Conservation (phyloP, 2,329 filamentous ascomycete species). For the Apiospora pterosperma region DNA sequence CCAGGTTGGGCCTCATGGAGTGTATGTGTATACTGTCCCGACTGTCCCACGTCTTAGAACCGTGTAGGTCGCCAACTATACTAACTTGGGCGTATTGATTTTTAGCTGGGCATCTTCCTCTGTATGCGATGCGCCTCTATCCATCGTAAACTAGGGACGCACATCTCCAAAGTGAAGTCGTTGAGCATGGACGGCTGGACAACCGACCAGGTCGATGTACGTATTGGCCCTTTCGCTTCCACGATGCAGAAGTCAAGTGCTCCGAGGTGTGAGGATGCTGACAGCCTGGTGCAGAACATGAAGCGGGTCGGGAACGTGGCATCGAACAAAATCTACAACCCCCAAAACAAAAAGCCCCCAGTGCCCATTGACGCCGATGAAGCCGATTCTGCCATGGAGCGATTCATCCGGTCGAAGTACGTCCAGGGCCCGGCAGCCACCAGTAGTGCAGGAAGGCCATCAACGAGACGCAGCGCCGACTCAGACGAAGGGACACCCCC, state of each 20-base stretch:
- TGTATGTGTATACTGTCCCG: constrained; percentile 51
- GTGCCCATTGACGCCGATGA: constrained; percentile 90
- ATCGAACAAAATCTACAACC: constrained; percentile 88
- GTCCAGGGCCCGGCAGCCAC: constrained; percentile 45
- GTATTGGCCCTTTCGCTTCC: constrained; percentile 22
- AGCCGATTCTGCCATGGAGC: constrained; percentile 89
- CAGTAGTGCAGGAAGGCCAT: constrained; percentile 33
- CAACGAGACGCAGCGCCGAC: constrained; percentile 40
- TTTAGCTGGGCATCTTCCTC: constrained; percentile 85
- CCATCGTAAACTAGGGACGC: constrained; percentile 94
- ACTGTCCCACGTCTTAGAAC: not conserved
- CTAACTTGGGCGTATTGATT: constrained; percentile 14
- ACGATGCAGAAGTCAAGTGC: not conserved
- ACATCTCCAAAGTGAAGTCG: constrained; percentile 98
- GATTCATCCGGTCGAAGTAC: constrained; percentile 94
- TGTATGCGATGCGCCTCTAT: constrained; percentile 96
- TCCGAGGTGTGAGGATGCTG: not conserved
- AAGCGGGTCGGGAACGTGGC: constrained; percentile 81
- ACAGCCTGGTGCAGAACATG: constrained; percentile 70
- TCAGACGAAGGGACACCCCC: constrained; percentile 59
- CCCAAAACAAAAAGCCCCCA: constrained; percentile 75
- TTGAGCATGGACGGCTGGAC: constrained; percentile 98
- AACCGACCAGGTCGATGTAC: constrained; percentile 91
- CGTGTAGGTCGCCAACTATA: constrained; percentile 1
- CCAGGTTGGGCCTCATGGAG: constrained; percentile 96